Conservation (phyloP, 2,329 filamentous ascomycete genomes). For the Arthrobotrys entomopaga region DNA sequence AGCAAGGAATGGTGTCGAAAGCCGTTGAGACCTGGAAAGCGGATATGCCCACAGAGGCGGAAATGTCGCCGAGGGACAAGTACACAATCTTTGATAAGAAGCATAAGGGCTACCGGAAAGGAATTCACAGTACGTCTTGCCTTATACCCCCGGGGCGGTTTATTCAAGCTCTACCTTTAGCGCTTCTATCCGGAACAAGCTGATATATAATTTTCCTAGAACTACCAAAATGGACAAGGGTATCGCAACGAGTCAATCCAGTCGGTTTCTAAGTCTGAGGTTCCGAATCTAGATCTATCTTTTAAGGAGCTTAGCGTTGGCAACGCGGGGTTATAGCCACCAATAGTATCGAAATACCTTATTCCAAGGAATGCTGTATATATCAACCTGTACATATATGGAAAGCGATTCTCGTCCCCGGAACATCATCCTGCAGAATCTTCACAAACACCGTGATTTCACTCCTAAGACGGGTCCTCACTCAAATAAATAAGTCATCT, state of each 20-base stretch:
- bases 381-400: conserved; percentile 17
- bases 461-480: too few relatives aligned
- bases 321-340: neutral
- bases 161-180: too few relatives aligned
- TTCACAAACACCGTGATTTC: too few relatives aligned
- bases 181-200: conserved; percentile 7
- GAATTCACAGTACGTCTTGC: conserved; percentile 84
- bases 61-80: conserved; percentile 97
- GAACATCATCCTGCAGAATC: too few relatives aligned
- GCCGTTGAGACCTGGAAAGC: conserved; percentile 89
- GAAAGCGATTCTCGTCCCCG: neutral
- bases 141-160: neutral
- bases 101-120: conserved; percentile 94
- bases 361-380: neutral
- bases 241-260: conserved; percentile 92
- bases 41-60: conserved; percentile 93
- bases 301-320: neutral
- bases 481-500: too few relatives aligned
- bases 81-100: conserved; percentile 98
- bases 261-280: conserved; percentile 78
- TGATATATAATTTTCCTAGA: conserved; percentile 63
- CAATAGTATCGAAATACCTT: conserved; percentile 1
- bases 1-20: conserved; percentile 76
- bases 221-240: conserved; percentile 90
- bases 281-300: neutral